phyloP scores from a whole-genome alignment of 2,329 filamentous ascomycete species.

The Colletotrichum euphorbiae region DNA sequence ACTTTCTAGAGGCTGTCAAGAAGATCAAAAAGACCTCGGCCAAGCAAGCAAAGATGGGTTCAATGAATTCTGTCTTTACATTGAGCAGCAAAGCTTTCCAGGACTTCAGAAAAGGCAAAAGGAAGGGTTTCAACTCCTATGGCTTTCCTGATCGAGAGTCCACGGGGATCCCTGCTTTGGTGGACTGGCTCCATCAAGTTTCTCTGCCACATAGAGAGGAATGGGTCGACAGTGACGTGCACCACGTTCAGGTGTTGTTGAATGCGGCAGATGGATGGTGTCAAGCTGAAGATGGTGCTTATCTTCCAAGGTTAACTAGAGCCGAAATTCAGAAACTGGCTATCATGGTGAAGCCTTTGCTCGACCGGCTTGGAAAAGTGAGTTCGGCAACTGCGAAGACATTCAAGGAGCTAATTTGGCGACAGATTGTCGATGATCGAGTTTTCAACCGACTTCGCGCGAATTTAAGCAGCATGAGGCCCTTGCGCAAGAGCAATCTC shows the following conservation, averaged over 20 bases:
- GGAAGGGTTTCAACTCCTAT: not conserved
- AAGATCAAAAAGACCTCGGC: not conserved
- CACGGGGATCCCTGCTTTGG: constrained; percentile 26
- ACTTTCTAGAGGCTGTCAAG: not conserved
- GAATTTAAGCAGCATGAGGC: constrained; percentile 2
- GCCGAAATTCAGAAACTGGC: too few relatives aligned
- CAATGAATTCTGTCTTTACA: too few relatives aligned
- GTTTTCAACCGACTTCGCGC: not conserved
- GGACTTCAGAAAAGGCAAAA: not conserved
- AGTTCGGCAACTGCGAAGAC: not conserved
- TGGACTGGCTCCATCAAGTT: constrained; percentile 26
- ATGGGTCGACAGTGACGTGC: constrained; percentile 20
- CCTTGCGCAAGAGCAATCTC: not conserved
- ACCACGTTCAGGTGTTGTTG: constrained; percentile 30
- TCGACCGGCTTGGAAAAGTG: too few relatives aligned
- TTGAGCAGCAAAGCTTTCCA: constrained; percentile 27
- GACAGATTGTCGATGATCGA: not conserved
- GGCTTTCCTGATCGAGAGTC: constrained; percentile 28
- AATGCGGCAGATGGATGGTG: constrained; percentile 33
- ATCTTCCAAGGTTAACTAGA: too few relatives aligned
- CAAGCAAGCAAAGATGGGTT: too few relatives aligned
- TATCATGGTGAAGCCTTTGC: too few relatives aligned
- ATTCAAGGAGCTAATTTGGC: too few relatives aligned
- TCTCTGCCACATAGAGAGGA: constrained; percentile 34
- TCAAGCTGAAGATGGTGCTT: too few relatives aligned